phyloP scores from a whole-genome alignment of 139 green algal genomes.

The Trebouxia sp. region DNA sequence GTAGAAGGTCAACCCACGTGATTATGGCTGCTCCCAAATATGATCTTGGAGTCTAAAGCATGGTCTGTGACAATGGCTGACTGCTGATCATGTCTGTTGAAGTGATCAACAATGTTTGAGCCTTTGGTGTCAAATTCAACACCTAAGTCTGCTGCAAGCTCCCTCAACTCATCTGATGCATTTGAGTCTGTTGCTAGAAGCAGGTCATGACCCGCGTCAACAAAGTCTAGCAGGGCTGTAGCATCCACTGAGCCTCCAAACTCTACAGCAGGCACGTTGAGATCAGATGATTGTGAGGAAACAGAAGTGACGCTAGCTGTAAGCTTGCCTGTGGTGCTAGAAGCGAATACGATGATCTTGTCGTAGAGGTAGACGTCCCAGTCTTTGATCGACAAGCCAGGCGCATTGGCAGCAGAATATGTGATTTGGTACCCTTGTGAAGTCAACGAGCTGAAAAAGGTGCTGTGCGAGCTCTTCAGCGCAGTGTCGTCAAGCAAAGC shows the following conservation, averaged over 20 bases:
- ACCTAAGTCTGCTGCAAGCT: slow-evolving; percentile 66
- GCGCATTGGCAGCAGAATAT: slow-evolving; percentile 51
- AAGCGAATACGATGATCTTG: slow-evolving; percentile 74
- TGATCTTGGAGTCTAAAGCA: neutral
- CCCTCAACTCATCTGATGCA: slow-evolving; percentile 54
- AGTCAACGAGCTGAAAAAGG: slow-evolving; percentile 55
- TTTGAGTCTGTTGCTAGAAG: slow-evolving; percentile 67
- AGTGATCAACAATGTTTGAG: slow-evolving; percentile 42
- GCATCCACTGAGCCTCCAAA: slow-evolving; percentile 68
- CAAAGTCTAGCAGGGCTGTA: slow-evolving; percentile 77
- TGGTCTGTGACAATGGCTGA: neutral
- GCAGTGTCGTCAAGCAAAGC: slow-evolving; percentile 49
- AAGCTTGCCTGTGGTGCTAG: slow-evolving; percentile 17
- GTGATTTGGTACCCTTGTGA: slow-evolving; percentile 50
- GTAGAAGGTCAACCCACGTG: neutral
- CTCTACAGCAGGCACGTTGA: slow-evolving; percentile 56
- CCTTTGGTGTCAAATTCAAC: slow-evolving; percentile 78
- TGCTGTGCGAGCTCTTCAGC: slow-evolving; percentile 48
- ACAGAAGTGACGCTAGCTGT: too few species aligned
- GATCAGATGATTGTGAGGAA: too few species aligned
- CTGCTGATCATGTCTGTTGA: slow-evolving; percentile 16
- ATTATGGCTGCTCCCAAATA: slow-evolving; percentile 16
- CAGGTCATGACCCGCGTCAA: slow-evolving; percentile 81
- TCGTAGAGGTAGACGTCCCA: slow-evolving; percentile 86
- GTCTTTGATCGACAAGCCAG: slow-evolving; percentile 64